Conservation (phyloP, 257 asterid species). For the Orobanche coerulescens region DNA sequence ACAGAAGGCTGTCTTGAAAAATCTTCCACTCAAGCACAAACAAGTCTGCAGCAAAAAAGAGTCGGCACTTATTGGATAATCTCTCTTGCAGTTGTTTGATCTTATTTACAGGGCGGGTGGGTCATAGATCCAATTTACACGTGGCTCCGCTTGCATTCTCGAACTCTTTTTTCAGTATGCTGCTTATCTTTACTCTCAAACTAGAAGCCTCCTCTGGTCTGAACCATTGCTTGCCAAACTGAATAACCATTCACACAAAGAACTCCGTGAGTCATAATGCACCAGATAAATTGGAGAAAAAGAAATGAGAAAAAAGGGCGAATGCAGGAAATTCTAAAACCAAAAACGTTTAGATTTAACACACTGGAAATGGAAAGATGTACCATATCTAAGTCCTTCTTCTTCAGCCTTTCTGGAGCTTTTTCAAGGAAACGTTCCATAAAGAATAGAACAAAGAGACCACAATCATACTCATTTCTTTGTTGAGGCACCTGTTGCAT, state of each 20-base stretch:
- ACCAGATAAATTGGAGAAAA: not conserved
- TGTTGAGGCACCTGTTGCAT: slow-evolving; percentile 83
- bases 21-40: slow-evolving; percentile 13
- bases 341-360: not conserved
- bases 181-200: slow-evolving; percentile 45
- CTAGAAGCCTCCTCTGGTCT: slow-evolving; percentile 66
- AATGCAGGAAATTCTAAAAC: not conserved
- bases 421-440: slow-evolving; percentile 74
- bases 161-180: slow-evolving; percentile 47
- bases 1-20: slow-evolving; percentile 1
- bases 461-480: slow-evolving; percentile 78
- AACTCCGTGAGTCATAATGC: slow-evolving; percentile 1
- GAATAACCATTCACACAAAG: slow-evolving; percentile 23
- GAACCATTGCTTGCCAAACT: slow-evolving; percentile 90
- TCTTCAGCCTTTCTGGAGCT: slow-evolving; percentile 57
- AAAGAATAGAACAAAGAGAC: slow-evolving; percentile 79
- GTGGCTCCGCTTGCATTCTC: slow-evolving; percentile 27
- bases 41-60: not conserved
- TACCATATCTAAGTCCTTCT: slow-evolving; percentile 55
- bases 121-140: slow-evolving; percentile 21
- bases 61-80: slow-evolving; percentile 16
- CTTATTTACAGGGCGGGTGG: slow-evolving; percentile 19
- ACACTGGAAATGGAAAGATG: slow-evolving; percentile 13
- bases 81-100: slow-evolving; percentile 19
- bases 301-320: not conserved